Evolutionary conservation across 805 yeast species (phyloP).

Genomic region (Ogataea corticis): DNA sequence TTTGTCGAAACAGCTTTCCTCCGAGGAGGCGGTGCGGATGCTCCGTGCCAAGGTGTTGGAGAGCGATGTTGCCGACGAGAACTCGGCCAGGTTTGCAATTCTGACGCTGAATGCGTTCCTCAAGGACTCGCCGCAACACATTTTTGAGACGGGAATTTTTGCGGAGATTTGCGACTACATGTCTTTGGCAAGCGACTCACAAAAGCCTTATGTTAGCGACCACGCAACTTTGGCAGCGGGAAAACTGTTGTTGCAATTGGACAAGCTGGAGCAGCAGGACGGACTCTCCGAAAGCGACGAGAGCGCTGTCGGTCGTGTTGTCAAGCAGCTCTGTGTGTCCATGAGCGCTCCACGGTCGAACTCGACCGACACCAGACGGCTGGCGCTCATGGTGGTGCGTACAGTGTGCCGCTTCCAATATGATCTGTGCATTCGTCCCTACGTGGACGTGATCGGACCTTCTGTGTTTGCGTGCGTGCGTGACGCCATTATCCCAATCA

Average conservation of each 20-base stretch:
- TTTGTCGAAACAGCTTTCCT: constrained; percentile 62
- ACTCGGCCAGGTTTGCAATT: constrained; percentile 60
- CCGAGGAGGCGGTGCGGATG: constrained; percentile 63
- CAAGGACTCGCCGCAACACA: constrained; percentile 69
- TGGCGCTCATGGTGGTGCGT: constrained; percentile 72
- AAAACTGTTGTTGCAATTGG: constrained; percentile 62
- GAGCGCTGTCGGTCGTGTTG: constrained; percentile 43
- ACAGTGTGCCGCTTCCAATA: constrained; percentile 69
- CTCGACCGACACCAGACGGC: constrained; percentile 76
- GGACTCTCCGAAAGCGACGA: constrained; percentile 30
- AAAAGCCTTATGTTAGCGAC: constrained; percentile 60
- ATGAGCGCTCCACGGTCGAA: constrained; percentile 55
- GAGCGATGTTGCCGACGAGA: constrained; percentile 37
- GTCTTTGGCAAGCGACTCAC: constrained; percentile 42
- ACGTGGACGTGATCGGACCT: constrained; percentile 60
- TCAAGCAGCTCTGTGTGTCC: constrained; percentile 50
- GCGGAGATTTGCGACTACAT: constrained; percentile 52
- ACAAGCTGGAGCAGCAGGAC: constrained; percentile 41
- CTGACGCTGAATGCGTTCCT: constrained; percentile 78
- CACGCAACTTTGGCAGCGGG: constrained; percentile 81
- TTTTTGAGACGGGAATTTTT: constrained; percentile 53
- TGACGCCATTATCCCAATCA: constrained; percentile 87
- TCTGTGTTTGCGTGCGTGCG: constrained; percentile 80
- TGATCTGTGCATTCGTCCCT: constrained; percentile 49
- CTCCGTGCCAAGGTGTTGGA: constrained; percentile 59